Conservation (phyloP, 2,329 filamentous ascomycete genomes). For the Amauroascus niger region DNA sequence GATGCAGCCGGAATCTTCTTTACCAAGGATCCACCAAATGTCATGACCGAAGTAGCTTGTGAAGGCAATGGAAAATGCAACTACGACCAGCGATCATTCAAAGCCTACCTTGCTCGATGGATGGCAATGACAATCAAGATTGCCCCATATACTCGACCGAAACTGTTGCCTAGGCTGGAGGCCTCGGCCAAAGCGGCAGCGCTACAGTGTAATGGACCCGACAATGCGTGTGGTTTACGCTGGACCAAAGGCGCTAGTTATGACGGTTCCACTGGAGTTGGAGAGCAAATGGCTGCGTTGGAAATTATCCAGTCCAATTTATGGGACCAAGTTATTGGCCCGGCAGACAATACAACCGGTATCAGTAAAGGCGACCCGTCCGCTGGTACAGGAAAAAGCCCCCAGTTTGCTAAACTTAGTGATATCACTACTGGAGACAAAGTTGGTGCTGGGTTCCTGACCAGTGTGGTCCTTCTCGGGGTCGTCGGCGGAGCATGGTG, state of each 20-base stretch:
- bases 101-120: slow-evolving; percentile 55
- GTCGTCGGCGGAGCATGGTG: slow-evolving; percentile 49
- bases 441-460: slow-evolving; percentile 59
- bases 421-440: slow-evolving; percentile 51
- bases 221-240: slow-evolving; percentile 21
- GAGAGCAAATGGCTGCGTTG: slow-evolving; percentile 61
- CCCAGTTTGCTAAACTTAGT: slow-evolving; percentile 31
- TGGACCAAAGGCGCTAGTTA: slow-evolving; percentile 41
- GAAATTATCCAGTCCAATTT: slow-evolving; percentile 53
- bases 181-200: slow-evolving; percentile 48
- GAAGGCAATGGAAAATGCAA: slow-evolving; percentile 48
- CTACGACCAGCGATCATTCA: slow-evolving; percentile 56
- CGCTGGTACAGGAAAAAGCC: slow-evolving; percentile 32
- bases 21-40: slow-evolving; percentile 33
- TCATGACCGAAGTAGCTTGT: slow-evolving; percentile 53
- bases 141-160: slow-evolving; percentile 46
- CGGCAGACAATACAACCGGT: slow-evolving; percentile 41
- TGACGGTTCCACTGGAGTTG: slow-evolving; percentile 54
- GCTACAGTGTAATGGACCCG: slow-evolving; percentile 20
- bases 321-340: slow-evolving; percentile 33
- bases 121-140: slow-evolving; percentile 48
- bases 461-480: slow-evolving; percentile 46
- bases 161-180: slow-evolving; percentile 45
- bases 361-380: slow-evolving; percentile 40
- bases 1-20: slow-evolving; percentile 45